These are phyloP conservation scores for Geotrichum australiense DNA, from an alignment of 1,139 yeast genomes.

Conservation along the genomic window DNA sequence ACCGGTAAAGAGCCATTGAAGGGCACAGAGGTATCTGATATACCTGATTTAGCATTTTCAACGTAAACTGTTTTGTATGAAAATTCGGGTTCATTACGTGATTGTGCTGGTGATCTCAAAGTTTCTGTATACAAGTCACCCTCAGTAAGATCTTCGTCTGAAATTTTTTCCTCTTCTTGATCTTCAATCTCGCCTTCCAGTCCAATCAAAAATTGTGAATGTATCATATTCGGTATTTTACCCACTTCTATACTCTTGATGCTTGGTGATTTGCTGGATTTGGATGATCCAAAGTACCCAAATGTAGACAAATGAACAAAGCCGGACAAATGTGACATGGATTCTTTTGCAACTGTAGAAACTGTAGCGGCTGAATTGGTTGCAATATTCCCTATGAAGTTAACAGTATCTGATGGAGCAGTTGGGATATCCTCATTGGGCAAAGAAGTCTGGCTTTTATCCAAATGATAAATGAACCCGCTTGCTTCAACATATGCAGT, in stretches of 20 bases:
- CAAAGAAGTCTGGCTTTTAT: slow-evolving; percentile 10
- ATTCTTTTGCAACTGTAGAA: slow-evolving; percentile 25
- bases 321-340: slow-evolving; percentile 24
- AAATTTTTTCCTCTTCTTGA: slow-evolving; percentile 13
- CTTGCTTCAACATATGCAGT: slow-evolving; percentile 26
- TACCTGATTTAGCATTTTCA: slow-evolving; percentile 1
- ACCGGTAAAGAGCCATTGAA: background rate
- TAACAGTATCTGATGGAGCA: background rate
- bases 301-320: slow-evolving; percentile 20
- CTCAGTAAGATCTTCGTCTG: slow-evolving; percentile 5
- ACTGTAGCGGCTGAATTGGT: slow-evolving; percentile 17
- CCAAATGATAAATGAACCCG: slow-evolving; percentile 27
- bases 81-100: slow-evolving; percentile 1
- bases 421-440: background rate
- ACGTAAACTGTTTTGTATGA: slow-evolving; percentile 11
- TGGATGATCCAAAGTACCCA: slow-evolving; percentile 15
- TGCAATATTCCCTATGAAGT: slow-evolving; percentile 11
- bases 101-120: slow-evolving; percentile 2
- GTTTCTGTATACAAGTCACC: slow-evolving; percentile 13
- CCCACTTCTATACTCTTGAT: slow-evolving; percentile 9
- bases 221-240: slow-evolving; percentile 22
- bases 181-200: slow-evolving; percentile 24
- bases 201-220: slow-evolving; percentile 26
- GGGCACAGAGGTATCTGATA: background rate
- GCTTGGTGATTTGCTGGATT: slow-evolving; percentile 14